A percentile compares a stretch with the other conserved stretches of the same genome.
These are phyloP conservation scores for Elsinoe necatrix DNA, from an alignment of 2,329 filamentous ascomycete genomes.

Conservation along the genomic window DNA sequence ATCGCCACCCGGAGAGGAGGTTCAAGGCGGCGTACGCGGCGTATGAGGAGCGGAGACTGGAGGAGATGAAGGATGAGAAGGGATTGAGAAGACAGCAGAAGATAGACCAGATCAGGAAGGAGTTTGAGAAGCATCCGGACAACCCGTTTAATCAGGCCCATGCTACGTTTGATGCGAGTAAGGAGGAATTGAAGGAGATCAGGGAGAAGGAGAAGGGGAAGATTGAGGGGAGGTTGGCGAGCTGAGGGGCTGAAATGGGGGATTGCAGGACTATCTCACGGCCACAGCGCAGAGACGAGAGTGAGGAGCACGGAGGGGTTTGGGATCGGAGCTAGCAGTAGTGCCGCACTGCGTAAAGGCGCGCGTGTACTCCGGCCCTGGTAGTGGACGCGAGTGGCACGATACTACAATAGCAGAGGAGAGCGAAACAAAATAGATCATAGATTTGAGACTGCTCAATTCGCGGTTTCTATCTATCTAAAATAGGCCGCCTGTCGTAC, in stretches of 20 bases:
- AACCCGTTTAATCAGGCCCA: constrained; percentile 86
- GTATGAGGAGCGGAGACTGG: constrained; percentile 71
- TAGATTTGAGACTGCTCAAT: constrained; percentile 4
- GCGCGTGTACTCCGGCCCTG: too few species aligned
- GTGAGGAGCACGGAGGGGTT: not conserved
- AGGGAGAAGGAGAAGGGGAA: constrained; percentile 59
- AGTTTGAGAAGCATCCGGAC: constrained; percentile 89
- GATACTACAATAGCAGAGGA: not conserved
- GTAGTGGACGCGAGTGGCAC: too few species aligned
- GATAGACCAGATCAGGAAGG: constrained; percentile 74
- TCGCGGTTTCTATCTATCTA: constrained; percentile 7
- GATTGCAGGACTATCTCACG: not conserved
- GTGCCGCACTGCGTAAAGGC: not conserved
- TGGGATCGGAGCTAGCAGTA: not conserved
- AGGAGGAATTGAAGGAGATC: constrained; percentile 64
- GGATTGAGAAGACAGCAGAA: constrained; percentile 76
- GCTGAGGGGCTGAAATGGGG: constrained; percentile 6
- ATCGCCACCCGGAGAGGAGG: constrained; percentile 78
- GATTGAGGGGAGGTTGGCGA: constrained; percentile 61
- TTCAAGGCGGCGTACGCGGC: constrained; percentile 78
- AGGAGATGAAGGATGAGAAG: constrained; percentile 78
- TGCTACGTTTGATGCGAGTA: constrained; percentile 64
- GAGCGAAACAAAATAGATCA: not conserved
- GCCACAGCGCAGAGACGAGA: too few species aligned
- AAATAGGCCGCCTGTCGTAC: constrained; percentile 10